Evolutionary conservation across 495 filamentous ascomycete genomes (phyloP), one percentile per base, ranked within the genome.

Genomic region (Cercophora sp.): DNA sequence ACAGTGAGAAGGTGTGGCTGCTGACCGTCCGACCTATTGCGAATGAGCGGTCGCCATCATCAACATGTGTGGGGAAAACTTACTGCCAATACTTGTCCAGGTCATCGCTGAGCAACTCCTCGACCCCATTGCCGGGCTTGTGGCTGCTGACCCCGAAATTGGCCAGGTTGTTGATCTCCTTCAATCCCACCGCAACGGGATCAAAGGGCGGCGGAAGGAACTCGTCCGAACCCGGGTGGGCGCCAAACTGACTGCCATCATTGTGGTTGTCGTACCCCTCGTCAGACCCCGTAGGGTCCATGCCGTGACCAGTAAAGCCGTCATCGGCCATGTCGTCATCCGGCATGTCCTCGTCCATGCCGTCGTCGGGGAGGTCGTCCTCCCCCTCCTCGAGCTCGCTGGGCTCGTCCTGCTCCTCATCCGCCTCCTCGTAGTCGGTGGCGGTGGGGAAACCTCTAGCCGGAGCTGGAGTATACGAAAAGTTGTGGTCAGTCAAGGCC

Each of bases 1-100:
- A 96, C 84, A 29, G 87, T 96, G 20, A 98, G 79, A n/a, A 83
- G 81, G 57, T 98, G 93, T 11, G 93, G 93, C 61, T 98, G 93
- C 4, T 92, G 91, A 1, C 93, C 94, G 67, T 97, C 94, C 13
- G 89, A 95, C 68, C 81, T n/a, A n/a, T n/a, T n/a, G n/a, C n/a
- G n/a, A n/a, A n/a, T n/a, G n/a, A n/a, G n/a, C n/a, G n/a, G n/a
- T 16, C 18, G 39, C 29, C 27, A 10, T 27, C 26, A 6, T 1
- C 26, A 22, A 5, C 15, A n/a, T 26, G 15, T 20, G 34, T 8
- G 11, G 26, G 13, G 22, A 48, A 9, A 36, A 61, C 79, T 54
- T 71, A 82, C 80, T 97, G 93, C 93, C 93, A 98, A 77, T 89
- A 97, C 56, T 86, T 82, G 41, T 77, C 70, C 2, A 87, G 81